phyloP scores from a whole-genome alignment of 768 basidiomycete species.

The Boletus sensibilis region DNA sequence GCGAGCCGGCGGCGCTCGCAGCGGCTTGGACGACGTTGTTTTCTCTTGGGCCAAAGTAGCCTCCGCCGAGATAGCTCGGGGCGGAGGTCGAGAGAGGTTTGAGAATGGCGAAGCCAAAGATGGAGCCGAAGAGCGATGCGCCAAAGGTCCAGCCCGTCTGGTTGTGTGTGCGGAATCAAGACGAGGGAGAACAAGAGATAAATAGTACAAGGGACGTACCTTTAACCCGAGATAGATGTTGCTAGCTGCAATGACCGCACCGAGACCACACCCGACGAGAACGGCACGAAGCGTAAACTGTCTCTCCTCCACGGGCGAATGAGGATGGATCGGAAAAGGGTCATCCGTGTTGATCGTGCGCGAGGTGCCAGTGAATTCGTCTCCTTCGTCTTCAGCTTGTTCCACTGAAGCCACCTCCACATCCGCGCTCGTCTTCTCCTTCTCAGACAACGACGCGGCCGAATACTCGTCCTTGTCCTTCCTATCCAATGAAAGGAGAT shows the following conservation, averaged over 20 bases:
- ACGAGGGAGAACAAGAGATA: background rate
- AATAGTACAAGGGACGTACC: conserved; percentile 10
- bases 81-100: conserved; percentile 52
- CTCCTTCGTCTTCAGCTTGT: background rate
- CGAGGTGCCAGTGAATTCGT: background rate
- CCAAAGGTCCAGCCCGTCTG: conserved; percentile 65
- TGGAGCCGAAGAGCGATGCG: conserved; percentile 53
- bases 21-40: conserved; percentile 34
- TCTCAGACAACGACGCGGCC: background rate
- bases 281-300: conserved; percentile 54
- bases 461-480: background rate
- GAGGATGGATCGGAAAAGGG: conserved; percentile 55
- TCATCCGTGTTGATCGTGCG: conserved; percentile 25
- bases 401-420: conserved; percentile 3
- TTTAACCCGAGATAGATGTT: conserved; percentile 70
- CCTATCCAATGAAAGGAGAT: background rate
- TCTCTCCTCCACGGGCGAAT: conserved; percentile 40
- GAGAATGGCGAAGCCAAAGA: conserved; percentile 48
- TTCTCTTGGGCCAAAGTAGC: conserved; percentile 63
- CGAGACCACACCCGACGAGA: conserved; percentile 49
- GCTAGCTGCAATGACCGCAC: conserved; percentile 56
- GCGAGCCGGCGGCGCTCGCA: conserved; percentile 48
- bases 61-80: conserved; percentile 47
- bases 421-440: background rate
- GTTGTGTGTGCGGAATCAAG: background rate